Evolutionary conservation across 2,329 filamentous ascomycete species (phyloP), one percentile per base, ranked within the genome.

Genomic region (Penicillium sp.): DNA sequence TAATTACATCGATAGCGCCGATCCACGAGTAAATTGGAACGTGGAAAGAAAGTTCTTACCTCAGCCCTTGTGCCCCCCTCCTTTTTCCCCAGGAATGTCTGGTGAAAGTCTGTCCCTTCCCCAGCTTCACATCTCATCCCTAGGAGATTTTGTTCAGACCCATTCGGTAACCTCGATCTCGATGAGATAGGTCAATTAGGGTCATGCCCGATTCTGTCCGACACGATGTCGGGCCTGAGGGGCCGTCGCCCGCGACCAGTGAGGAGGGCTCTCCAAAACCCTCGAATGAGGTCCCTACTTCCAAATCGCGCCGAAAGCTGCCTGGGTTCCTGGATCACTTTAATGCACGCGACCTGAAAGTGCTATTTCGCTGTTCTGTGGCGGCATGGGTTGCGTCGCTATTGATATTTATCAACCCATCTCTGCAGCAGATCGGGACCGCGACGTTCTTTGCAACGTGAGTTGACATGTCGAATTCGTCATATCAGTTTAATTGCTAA

Each of bases 341-440:
- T 70, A 81, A 79, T 53, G 54, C 54, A 1, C 70, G 70, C 42
- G 78, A 80, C 45, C 62, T 80, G 46, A 80, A 80, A 53, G 68
- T 72, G 26, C 61, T 79, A 4, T 70, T 79, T 34, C 76, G 78
- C 53, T 81, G 78, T 60, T 75, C 70, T 54, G 62, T 72, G 1
- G 78, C 78, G 1, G 69, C 68, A 18, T 81, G 79, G 78, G 69
- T 75, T 3, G 69, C 73, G 4, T 70, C 70, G 4, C 57, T 81
- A 10, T 67, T 81, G 50, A 71, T 79, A n/a, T 71, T 80, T 54
- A 78, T 81, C 59, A 54, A 66, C 7, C 78, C 79, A 1, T 61
- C 70, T 0, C 68, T 81, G 31, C 50, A 59, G 0, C 65, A 58
- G 18, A 67, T 80, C 15, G 78, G 78, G 29, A 65, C 70, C 6